phyloP scores from a whole-genome alignment of 2,329 filamentous ascomycete species.

The Gyromitra esculenta region DNA sequence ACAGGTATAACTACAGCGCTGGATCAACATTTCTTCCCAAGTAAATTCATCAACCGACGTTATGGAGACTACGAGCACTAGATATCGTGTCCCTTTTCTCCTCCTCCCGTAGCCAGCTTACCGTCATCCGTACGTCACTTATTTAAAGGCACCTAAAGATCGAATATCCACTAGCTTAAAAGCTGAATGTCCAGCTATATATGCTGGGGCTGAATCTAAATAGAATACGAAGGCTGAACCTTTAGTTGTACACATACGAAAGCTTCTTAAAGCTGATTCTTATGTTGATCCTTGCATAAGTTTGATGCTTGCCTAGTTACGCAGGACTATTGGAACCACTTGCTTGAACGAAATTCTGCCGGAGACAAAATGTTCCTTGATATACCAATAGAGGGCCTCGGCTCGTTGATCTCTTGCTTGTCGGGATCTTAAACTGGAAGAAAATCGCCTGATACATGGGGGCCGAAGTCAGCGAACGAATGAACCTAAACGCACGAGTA shows the following conservation, averaged over 20 bases:
- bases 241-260: neutral
- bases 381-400: neutral
- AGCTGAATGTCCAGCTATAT: no score
- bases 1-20: no score
- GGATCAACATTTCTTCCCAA: neutral
- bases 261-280: neutral
- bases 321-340: neutral
- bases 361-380: neutral
- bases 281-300: neutral
- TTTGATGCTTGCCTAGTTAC: neutral
- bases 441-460: neutral
- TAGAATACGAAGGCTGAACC: neutral
- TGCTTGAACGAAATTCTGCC: neutral
- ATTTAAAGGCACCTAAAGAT: neutral
- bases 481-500: neutral
- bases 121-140: neutral
- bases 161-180: no score
- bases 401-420: neutral
- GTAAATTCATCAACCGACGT: neutral
- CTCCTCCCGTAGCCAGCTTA: neutral
- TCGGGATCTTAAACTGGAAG: neutral
- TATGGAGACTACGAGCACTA: neutral
- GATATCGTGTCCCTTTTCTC: neutral
- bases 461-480: neutral
- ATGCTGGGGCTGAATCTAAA: neutral